A percentile compares a stretch with the other conserved stretches of the same genome.
These are phyloP conservation scores for Solanum ossicruentum DNA, from an alignment of 257 asterid genomes.

Conservation along the genomic window DNA sequence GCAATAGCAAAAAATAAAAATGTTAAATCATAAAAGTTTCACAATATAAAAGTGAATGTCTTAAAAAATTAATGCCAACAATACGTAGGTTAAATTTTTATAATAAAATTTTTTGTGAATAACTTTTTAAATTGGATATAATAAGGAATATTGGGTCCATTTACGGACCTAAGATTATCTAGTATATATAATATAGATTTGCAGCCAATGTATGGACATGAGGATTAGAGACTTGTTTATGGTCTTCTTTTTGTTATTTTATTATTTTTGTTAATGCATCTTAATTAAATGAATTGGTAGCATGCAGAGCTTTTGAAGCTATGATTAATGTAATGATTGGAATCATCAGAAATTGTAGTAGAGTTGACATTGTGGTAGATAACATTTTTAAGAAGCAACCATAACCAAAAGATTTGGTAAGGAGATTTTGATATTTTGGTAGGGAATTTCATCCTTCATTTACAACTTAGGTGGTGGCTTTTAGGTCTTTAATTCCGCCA, in stretches of 20 bases:
- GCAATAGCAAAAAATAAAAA: too few species aligned
- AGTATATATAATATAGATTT: background rate
- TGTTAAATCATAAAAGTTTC: too few species aligned
- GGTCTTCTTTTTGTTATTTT: background rate
- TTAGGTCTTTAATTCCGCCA: slow-evolving; percentile 1
- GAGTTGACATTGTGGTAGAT: background rate
- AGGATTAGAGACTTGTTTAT: background rate
- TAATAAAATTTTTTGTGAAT: too few species aligned
- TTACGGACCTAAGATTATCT: too few species aligned
- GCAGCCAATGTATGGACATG: background rate
- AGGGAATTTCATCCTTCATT: background rate
- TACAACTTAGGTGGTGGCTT: background rate
- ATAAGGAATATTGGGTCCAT: too few species aligned
- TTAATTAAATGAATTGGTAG: background rate
- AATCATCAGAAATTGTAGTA: background rate
- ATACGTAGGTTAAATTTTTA: too few species aligned
- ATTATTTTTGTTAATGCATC: background rate
- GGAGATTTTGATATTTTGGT: background rate
- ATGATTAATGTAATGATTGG: background rate
- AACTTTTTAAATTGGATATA: too few species aligned
- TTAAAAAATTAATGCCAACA: too few species aligned
- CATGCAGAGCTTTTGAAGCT: background rate
- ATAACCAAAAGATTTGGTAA: background rate
- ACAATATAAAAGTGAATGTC: too few species aligned
- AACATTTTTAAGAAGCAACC: background rate